A percentile compares a stretch with the other conserved stretches of the same genome.
Conservation (phyloP, 805 yeast species). For the Yarrowia porcina region DNA sequence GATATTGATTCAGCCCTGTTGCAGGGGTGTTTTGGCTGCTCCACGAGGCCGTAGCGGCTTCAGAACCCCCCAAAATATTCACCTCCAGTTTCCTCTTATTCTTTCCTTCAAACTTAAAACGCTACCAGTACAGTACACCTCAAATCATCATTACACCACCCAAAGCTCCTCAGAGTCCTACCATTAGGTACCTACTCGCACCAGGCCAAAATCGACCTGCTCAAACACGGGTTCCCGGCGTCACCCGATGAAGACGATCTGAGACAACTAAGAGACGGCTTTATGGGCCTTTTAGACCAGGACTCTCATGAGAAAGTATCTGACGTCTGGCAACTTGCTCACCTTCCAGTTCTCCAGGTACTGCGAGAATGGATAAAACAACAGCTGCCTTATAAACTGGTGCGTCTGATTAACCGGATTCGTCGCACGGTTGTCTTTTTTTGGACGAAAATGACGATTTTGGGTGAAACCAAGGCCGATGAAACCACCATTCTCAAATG, state of each 20-base stretch:
- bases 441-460: background rate
- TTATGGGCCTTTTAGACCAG: background rate
- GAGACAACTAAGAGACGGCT: background rate
- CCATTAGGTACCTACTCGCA: too few relatives aligned
- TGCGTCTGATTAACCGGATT: background rate
- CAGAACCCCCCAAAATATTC: too few relatives aligned
- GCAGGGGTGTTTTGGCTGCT: too few relatives aligned
- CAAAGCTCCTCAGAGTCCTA: too few relatives aligned
- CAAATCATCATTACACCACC: too few relatives aligned
- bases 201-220: background rate
- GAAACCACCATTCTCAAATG: background rate
- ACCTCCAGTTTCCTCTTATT: too few relatives aligned
- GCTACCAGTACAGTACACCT: too few relatives aligned
- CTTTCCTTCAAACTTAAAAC: too few relatives aligned
- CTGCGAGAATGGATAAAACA: constrained; percentile 6
- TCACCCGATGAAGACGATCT: background rate
- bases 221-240: background rate
- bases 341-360: background rate
- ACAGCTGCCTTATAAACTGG: background rate
- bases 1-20: too few relatives aligned
- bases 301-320: background rate
- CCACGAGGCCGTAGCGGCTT: too few relatives aligned
- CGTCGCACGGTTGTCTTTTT: background rate
- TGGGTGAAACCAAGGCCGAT: background rate
- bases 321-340: background rate